Base-by-base conservation (phyloP, 371 early-diverging fungal genomes). In the Mucor mucedo region DNA sequence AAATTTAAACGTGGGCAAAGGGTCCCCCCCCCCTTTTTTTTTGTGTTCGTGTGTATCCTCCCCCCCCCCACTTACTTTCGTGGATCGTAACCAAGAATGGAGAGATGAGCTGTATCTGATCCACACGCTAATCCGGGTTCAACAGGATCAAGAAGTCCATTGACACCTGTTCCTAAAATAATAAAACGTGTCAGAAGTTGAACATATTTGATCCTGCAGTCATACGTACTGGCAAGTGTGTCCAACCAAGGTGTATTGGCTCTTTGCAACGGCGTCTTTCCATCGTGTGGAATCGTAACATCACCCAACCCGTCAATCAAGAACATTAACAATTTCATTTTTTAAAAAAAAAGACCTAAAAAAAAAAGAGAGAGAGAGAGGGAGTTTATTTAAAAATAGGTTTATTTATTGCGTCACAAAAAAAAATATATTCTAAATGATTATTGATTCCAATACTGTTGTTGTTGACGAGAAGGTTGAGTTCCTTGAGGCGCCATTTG, bases 81-180 rank as follows among this genome's bases (percentile, higher is more conserved):
- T 45, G 77, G 73, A 30, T 71, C 57, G 45, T 73, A 79, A 10
- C 71, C 74, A 11, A 74, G 50, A 35, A 72, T 52, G 13, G 71
- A 70, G 66, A 73, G 47, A 48, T 84, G 84, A 0, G 84, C 84
- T 16, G 84, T 84, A 60, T 84, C 84, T 14, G 82, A 84, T 6
- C 84, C 84, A 60, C 84, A 84, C 0, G 84, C 84, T 47, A 82
- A 68, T 2, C 84, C 84, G 21, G 83, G 82, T 53, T 83, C 84
- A 11, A 84, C 84, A 2, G 84, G 82, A 61, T 84, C 84, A 63
- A 84, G 54, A 7, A 84, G 63, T 5, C 84, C 84, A 49, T 69
- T 77, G 14, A 71, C 14, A 28, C 84, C 84, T 52, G 65, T 59
- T 9, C 65, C 80, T 27, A 30, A 13, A 39, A 57, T 11, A 3